Evolutionary conservation across 2,329 filamentous ascomycete genomes (phyloP).

Genomic region (Calonectria henricotiae): DNA sequence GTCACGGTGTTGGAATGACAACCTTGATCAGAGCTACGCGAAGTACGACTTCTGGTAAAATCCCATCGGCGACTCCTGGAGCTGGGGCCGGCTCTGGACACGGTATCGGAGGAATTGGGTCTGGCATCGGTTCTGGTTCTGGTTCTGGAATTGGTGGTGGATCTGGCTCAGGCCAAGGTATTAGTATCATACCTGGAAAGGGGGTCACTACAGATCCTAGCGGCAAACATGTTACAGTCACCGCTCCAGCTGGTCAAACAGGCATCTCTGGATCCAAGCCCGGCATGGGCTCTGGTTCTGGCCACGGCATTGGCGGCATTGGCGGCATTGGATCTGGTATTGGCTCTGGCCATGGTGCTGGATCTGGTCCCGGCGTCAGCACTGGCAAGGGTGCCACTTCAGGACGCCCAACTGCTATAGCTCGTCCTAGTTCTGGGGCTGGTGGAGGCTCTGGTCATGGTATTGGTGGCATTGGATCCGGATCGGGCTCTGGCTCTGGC

Average conservation of each 20-base stretch:
- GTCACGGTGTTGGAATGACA: background rate
- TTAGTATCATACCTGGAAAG: background rate
- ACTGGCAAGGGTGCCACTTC: background rate
- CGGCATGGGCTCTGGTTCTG: background rate
- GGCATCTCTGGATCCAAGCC: background rate
- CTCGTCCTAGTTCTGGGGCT: background rate
- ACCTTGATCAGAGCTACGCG: background rate
- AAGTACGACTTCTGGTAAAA: background rate
- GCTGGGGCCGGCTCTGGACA: background rate
- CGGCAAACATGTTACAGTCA: background rate
- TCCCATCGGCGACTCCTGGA: background rate
- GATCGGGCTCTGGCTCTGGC: background rate
- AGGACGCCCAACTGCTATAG: too few relatives aligned
- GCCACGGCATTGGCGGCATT: background rate
- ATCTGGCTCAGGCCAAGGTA: too few relatives aligned
- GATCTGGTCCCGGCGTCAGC: background rate
- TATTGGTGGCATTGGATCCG: background rate
- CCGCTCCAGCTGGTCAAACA: background rate
- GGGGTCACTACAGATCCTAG: background rate
- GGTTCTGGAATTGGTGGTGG: background rate
- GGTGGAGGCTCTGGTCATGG: background rate
- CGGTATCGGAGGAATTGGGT: background rate
- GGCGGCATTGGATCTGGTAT: background rate
- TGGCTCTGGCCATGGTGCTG: background rate
- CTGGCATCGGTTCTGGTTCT: background rate